phyloP scores from a whole-genome alignment of 2,329 filamentous ascomycete species.

The Alternaria atra region DNA sequence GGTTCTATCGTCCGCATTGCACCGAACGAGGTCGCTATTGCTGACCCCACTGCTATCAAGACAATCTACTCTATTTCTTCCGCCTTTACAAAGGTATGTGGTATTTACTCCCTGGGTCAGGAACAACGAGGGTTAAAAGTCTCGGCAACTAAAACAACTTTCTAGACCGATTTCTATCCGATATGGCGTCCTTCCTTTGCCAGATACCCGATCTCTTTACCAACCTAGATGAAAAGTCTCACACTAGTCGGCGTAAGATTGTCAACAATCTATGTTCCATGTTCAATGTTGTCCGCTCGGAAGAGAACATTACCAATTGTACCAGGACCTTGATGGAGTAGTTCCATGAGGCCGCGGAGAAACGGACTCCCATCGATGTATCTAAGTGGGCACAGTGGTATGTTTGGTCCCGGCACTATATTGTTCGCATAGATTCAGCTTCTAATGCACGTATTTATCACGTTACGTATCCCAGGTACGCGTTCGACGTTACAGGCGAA shows the following conservation, averaged over 20 bases:
- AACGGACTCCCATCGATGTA: not conserved
- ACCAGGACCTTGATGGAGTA: not conserved
- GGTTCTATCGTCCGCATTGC: slow-evolving; percentile 11
- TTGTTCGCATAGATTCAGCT: too few relatives aligned
- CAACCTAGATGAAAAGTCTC: slow-evolving; percentile 8
- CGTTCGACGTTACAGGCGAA: slow-evolving; percentile 16
- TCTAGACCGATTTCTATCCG: slow-evolving; percentile 13
- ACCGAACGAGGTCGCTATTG: slow-evolving; percentile 13
- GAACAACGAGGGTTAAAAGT: too few relatives aligned
- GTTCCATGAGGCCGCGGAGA: not conserved
- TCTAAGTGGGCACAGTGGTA: slow-evolving; percentile 9
- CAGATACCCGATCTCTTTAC: slow-evolving; percentile 13
- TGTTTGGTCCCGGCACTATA: too few relatives aligned
- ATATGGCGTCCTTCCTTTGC: slow-evolving; percentile 4
- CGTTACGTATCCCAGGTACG: slow-evolving; percentile 7
- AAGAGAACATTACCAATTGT: slow-evolving; percentile 7
- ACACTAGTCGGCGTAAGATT: slow-evolving; percentile 11
- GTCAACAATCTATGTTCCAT: slow-evolving; percentile 16
- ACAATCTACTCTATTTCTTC: slow-evolving; percentile 1
- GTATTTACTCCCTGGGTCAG: too few relatives aligned
- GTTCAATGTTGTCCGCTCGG: slow-evolving; percentile 7
- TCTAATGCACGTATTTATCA: too few relatives aligned
- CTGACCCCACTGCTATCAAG: slow-evolving; percentile 10
- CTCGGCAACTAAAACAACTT: not conserved
- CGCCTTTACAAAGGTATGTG: not conserved